Base-by-base conservation (phyloP, 2,329 filamentous ascomycete species). In the Microsporum audouinii region DNA sequence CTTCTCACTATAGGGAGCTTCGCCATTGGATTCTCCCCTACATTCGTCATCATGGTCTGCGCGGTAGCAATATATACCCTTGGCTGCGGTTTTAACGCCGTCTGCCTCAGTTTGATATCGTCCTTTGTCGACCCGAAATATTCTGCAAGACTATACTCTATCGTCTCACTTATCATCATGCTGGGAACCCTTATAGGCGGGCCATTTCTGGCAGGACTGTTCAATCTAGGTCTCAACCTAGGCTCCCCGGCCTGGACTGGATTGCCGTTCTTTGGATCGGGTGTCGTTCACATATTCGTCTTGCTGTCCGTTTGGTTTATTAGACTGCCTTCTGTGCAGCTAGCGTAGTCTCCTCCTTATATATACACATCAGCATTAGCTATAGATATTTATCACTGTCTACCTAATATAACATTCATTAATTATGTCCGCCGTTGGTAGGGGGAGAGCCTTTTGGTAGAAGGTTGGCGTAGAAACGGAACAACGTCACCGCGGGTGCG, bases 81-180 rank as follows among this genome's bases (percentile, higher is more conserved):
- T 5, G 78, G 79, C 5, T 76, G 77, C 0, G 79, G 79, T 0
- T 79, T 79, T 60, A 71, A 73, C 14, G 76, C 76, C 55, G 71
- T 78, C 0, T 76, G 78, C 61, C 75, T 78, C 4, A 77, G 76
- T 0, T 67, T 80, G 8, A 73, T 80, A 39, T 78, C 79, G 3
- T 76, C 78, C 3, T 70, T 79, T 5, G 75, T 80, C 14, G 73
- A 78, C 33, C 76, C 75, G 0, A 74, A 79, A 43, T 72, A 80
- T 59, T 76, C 78, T 2, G 79, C 78, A 4, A 73, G 78, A 8
- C 66, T 81, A 12, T 80, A 79, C 66, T 78, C 78, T 3, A 73
- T 79, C 1, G 75, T 81, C 61, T 77, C 78, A 34, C 76, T 80
- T 23, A 68, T 79, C 2, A 77, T 80, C 63, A 73, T 75, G 14